Evolutionary conservation across 257 asterid genomes (phyloP).

Genomic region (Perilla frutescens): DNA sequence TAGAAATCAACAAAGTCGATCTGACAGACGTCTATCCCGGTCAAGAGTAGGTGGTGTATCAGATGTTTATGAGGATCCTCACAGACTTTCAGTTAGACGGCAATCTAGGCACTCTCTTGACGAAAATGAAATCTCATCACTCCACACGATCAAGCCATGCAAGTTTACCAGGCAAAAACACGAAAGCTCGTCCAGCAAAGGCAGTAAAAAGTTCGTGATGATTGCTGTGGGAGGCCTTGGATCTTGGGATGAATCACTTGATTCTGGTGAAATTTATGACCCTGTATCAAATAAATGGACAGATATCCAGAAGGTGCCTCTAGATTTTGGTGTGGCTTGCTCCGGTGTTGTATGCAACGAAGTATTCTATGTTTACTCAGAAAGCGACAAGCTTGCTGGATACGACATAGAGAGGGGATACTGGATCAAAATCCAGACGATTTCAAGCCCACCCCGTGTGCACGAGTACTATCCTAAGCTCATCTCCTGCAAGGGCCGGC

Average conservation of each 20-base stretch:
- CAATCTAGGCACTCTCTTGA: slow-evolving; percentile 67
- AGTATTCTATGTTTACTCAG: slow-evolving; percentile 81
- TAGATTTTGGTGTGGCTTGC: slow-evolving; percentile 82
- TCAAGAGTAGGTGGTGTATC: slow-evolving; percentile 72
- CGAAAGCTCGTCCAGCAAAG: slow-evolving; percentile 47
- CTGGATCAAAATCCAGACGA: slow-evolving; percentile 75
- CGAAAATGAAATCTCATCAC: slow-evolving; percentile 58
- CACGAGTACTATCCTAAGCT: slow-evolving; percentile 90
- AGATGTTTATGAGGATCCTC: slow-evolving; percentile 97
- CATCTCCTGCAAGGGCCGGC: slow-evolving; percentile 62
- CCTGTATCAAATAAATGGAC: slow-evolving; percentile 82
- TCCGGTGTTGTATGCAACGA: slow-evolving; percentile 78
- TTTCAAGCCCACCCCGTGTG: slow-evolving; percentile 77
- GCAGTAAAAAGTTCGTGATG: slow-evolving; percentile 55
- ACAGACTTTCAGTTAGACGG: slow-evolving; percentile 84
- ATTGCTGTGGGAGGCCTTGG: slow-evolving; percentile 96
- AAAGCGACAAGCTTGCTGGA: slow-evolving; percentile 74
- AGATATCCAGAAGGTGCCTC: slow-evolving; percentile 80
- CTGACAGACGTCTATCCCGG: slow-evolving; percentile 61
- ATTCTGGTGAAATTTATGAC: slow-evolving; percentile 87
- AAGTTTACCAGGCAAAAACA: slow-evolving; percentile 52
- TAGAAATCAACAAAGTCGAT: slow-evolving; percentile 64
- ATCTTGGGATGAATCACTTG: slow-evolving; percentile 86
- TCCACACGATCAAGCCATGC: slow-evolving; percentile 47
- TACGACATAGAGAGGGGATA: slow-evolving; percentile 83